Evolutionary conservation across 331 rosid species (phyloP).

Genomic region (Phaseolus coccineus): DNA sequence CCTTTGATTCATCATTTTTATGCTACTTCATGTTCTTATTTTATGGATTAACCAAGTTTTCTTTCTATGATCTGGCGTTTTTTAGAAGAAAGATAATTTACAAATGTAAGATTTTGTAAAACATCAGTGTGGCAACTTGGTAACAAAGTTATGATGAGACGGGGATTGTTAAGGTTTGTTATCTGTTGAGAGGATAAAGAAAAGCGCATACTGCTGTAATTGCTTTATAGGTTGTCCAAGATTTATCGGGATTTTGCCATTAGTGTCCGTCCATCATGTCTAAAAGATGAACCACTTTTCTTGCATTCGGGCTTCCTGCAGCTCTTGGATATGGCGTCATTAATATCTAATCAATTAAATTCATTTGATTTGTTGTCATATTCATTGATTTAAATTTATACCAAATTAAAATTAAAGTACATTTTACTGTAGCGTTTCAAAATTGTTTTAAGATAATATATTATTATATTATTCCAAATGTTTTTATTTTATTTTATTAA

Average conservation of each 20-base stretch:
- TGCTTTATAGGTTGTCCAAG: constrained; percentile 16
- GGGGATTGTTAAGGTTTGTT: constrained; percentile 2
- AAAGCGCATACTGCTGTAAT: constrained; percentile 5
- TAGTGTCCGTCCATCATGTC: not conserved
- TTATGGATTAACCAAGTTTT: constrained; percentile 43
- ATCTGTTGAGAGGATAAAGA: constrained; percentile 2
- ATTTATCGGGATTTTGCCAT: not conserved
- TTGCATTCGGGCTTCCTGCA: constrained; percentile 2
- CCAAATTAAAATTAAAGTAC: no score
- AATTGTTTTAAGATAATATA: no score
- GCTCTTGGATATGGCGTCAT: not conserved
- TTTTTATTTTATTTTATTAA: no score
- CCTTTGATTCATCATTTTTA: constrained; percentile 63
- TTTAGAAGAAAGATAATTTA: constrained; percentile 36
- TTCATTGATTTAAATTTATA: not conserved
- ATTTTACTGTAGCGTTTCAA: not conserved
- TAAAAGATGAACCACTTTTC: constrained; percentile 1
- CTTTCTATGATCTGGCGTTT: constrained; percentile 37
- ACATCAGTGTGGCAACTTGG: constrained; percentile 33
- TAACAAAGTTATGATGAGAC: constrained; percentile 3
- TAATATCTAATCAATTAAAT: not conserved
- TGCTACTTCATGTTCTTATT: constrained; percentile 54
- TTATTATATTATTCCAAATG: no score
- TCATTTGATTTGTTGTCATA: not conserved
- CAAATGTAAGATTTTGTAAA: constrained; percentile 44